phyloP scores from a whole-genome alignment of 78 protist species.

The Dictyostelium brefeldianum region DNA sequence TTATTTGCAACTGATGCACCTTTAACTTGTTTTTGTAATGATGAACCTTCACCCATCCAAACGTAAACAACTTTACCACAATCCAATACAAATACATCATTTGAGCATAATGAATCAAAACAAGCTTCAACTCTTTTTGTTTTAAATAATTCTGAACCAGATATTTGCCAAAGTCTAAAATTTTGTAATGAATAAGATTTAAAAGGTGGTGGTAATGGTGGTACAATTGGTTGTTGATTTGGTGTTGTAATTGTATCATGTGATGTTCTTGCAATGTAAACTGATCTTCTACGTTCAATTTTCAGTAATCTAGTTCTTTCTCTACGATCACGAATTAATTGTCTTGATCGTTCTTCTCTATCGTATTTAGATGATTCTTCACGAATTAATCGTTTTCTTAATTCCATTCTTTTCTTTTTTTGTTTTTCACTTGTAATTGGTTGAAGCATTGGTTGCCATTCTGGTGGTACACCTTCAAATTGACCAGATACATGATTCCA shows the following conservation, averaged over 20 bases:
- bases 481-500: conserved; percentile 79
- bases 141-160: conserved; percentile 62
- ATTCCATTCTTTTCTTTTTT: conserved; percentile 30
- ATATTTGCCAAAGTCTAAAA: conserved; percentile 35
- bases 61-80: conserved; percentile 45
- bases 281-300: conserved; percentile 50
- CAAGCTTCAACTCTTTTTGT: conserved; percentile 49
- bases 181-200: conserved; percentile 29
- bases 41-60: conserved; percentile 53
- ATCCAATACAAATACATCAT: conserved; percentile 74
- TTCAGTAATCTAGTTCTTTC: conserved; percentile 37
- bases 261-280: conserved; percentile 1
- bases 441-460: conserved; percentile 36
- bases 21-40: conserved; percentile 68
- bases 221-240: background rate
- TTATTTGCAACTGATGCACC: conserved; percentile 46
- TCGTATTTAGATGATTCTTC: conserved; percentile 38
- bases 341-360: conserved; percentile 36
- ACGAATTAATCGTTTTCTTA: conserved; percentile 4
- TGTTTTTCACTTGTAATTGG: conserved; percentile 46
- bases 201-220: conserved; percentile 14
- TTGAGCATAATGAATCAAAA: conserved; percentile 29
- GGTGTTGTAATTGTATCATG: background rate
- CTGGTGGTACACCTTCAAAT: conserved; percentile 72
- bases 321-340: conserved; percentile 32